Percentiles rank a stretch among this genome's conserved stretches.
Evolutionary conservation across 192 early-diverging fungal species (phyloP).

Genomic region (Podila minutissima): DNA sequence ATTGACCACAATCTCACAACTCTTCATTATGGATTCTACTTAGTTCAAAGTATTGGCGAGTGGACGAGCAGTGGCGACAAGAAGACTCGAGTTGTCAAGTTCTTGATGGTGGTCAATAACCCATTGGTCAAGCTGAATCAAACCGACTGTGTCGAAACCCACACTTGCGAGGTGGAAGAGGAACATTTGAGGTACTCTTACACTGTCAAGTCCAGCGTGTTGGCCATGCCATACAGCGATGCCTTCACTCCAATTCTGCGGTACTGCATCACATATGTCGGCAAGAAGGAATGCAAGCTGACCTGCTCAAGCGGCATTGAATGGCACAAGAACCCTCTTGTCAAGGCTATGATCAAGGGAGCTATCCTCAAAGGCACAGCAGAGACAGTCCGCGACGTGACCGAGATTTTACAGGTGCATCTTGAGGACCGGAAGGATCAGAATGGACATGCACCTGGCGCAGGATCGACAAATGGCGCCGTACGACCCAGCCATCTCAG

Average conservation of each 20-base stretch:
- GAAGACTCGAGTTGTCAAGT: slow-evolving; percentile 61
- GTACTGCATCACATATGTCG: slow-evolving; percentile 75
- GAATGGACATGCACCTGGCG: not conserved
- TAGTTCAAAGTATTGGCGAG: slow-evolving; percentile 43
- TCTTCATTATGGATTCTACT: not conserved
- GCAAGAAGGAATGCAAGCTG: slow-evolving; percentile 61
- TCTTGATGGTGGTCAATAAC: slow-evolving; percentile 76
- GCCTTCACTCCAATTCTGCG: slow-evolving; percentile 68
- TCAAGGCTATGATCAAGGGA: slow-evolving; percentile 73
- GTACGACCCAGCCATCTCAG: not conserved
- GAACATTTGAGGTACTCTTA: slow-evolving; percentile 66
- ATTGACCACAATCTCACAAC: not conserved
- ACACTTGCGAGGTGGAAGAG: slow-evolving; percentile 61
- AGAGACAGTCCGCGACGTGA: slow-evolving; percentile 58
- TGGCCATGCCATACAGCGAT: slow-evolving; percentile 73
- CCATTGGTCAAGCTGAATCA: slow-evolving; percentile 82
- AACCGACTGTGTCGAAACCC: slow-evolving; percentile 67
- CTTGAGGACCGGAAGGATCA: slow-evolving; percentile 19
- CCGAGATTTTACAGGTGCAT: slow-evolving; percentile 58
- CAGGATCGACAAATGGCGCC: not conserved
- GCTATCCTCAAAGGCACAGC: slow-evolving; percentile 67
- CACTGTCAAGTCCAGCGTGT: slow-evolving; percentile 20
- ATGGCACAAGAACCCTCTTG: slow-evolving; percentile 75
- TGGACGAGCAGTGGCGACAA: slow-evolving; percentile 10
- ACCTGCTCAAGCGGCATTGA: slow-evolving; percentile 64